Conservation (phyloP, 2,329 filamentous ascomycete genomes). For the Fusarium oligoseptatum region DNA sequence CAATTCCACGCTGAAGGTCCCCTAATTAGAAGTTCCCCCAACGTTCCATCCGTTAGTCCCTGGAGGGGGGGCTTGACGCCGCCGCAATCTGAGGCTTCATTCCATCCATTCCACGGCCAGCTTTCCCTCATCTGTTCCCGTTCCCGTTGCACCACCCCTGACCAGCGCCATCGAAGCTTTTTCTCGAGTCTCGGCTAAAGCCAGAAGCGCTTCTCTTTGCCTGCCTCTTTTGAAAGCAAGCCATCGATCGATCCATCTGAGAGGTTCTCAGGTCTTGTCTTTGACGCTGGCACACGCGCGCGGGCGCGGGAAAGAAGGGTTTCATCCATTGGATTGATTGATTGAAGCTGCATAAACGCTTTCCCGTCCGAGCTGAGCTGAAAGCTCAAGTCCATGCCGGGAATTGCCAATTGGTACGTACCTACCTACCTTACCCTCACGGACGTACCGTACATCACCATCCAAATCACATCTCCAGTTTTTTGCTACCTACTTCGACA, state of each 20-base stretch:
- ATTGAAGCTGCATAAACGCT: constrained; percentile 14
- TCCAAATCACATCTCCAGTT: constrained; percentile 23
- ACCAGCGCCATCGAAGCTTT: neutral
- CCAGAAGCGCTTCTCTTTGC: neutral
- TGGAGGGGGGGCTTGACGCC: constrained; percentile 10
- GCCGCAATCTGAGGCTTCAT: constrained; percentile 3
- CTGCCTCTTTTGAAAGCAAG: neutral
- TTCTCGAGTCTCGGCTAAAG: constrained; percentile 14
- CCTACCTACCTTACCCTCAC: constrained; percentile 9
- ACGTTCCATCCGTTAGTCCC: constrained; percentile 9
- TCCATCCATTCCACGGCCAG: neutral
- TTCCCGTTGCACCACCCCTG: constrained; percentile 5
- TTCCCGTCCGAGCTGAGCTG: constrained; percentile 19
- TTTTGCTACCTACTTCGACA: constrained; percentile 14
- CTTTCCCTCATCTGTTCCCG: neutral
- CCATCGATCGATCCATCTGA: neutral
- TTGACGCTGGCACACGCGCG: neutral
- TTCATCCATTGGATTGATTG: neutral
- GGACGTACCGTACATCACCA: constrained; percentile 33
- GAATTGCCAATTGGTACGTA: constrained; percentile 39
- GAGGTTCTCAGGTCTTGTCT: neutral
- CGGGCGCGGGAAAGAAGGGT: constrained; percentile 4
- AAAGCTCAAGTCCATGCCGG: constrained; percentile 4
- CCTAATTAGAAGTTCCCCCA: constrained; percentile 27
- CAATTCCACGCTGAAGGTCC: constrained; percentile 12